Base-by-base conservation (phyloP, 306 rosid species). In the Vigna trinervia region DNA sequence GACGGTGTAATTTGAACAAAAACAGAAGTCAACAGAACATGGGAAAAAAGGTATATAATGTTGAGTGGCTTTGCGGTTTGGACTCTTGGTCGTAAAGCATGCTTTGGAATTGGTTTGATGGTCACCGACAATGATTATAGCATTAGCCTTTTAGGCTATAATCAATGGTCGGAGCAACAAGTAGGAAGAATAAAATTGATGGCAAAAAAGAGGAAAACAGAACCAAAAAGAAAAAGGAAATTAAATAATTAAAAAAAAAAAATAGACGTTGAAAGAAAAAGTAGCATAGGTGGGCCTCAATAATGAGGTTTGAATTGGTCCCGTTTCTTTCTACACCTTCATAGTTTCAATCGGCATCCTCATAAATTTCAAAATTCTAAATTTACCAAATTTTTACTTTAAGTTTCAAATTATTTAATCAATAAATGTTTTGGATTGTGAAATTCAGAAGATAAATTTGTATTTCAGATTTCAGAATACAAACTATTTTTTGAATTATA, bases 1-100 rank as follows among this genome's bases (percentile, higher is more conserved):
- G 32, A 58, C 3, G 22, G 12, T 68, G 12, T 61, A 3, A 61
- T 61, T 61, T 71, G 13, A 50, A 72, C 48, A 62, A 50, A 54
- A 23, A 61, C 9, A 62, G 38, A 28, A 14, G 53, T 14, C 1
- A 70, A 60, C 6, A 36, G 58, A 19, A 17, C 6, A 63, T 19
- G 39, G 11, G 34, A 45, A 43, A 67, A 36, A 38, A 32, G 14
- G 71, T 20, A 38, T 38, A 32, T 12, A 63, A 23, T 26, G n/a
- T 72, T 26, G 54, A 34, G 67, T 71, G 63, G 48, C 28, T 13
- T 69, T 60, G 63, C 52, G 51, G 36, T 34, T 30, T 71, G 66
- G 66, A 48, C 64, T 71, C 11, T 61, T 71, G 78, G 78, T 79
- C 67, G 32, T 79, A 71, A 71, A 79, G 73, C 28, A 72, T 26